Base-by-base conservation (phyloP, 2,329 filamentous ascomycete species). In the Colletotrichum siamense region DNA sequence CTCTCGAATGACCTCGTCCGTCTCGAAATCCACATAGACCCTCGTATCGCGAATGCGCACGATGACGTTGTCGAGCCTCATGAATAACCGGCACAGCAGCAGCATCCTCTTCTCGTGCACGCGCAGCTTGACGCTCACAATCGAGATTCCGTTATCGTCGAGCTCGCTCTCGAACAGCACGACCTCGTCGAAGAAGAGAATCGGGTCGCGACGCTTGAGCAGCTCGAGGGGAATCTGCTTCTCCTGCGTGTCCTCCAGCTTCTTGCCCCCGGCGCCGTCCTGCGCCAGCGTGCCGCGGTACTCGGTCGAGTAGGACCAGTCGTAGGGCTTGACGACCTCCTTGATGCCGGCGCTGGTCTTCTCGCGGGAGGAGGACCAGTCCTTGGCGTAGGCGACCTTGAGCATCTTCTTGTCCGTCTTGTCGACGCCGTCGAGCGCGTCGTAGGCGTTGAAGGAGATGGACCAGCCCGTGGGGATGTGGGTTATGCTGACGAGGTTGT, bases 91-190 rank as follows among this genome's bases (percentile, higher is more conserved):
- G 79, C 92, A 92, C 5, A 99, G 91, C 77, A 99, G 88, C 71
- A 99, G 89, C 86, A 99, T 92, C 71, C 97, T 90, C 81, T 94
- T 92, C 71, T 96, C 95, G 93, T 99, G 98, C 73, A 99, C 96
- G 76, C 97, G 91, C 67, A 99, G 88, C 88, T 99, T 99, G 85
- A 94, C 95, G 77, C 94, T 98, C 75, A 98, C 89, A 83, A 98
- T 91, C 34, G 95, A 95, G 80, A 99, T 97, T 77, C 97, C 97
- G 82, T 99, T 99, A 85, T 99, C 97, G 77, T 98, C 97, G 63
- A 99, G 91, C 88, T 99, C 97, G 86, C 98, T 98, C 87, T 99
- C 97, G 84, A 98, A 99, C 64, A 99, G 90, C 80, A 98, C 93
- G 52, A 99, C 95, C 81, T 99, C 96, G 86, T 99, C 96, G 83